These are phyloP conservation scores for Maudiozyma serrabonitensis DNA, from an alignment of 805 yeast species.

Conservation along the genomic window DNA sequence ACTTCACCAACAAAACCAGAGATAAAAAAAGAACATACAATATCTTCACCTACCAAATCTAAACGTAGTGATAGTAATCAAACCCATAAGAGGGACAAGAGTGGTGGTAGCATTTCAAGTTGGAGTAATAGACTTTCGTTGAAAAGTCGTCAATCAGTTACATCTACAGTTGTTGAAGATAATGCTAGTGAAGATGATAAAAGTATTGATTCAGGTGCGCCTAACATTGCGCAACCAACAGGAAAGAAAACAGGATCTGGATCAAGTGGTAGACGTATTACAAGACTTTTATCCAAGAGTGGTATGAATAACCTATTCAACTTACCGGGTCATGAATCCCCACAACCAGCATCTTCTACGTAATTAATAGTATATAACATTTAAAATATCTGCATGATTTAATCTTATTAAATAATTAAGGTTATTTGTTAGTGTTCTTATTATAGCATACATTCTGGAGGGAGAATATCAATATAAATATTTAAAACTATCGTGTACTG, in stretches of 20 bases:
- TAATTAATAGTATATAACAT: too few species aligned
- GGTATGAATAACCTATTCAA: constrained; percentile 22
- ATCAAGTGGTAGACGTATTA: constrained; percentile 17
- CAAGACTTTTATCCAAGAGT: constrained; percentile 19
- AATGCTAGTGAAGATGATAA: neutral
- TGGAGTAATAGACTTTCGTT: constrained; percentile 13
- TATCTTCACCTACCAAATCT: neutral
- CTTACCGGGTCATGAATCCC: constrained; percentile 17
- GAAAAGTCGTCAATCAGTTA: constrained; percentile 4
- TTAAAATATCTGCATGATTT: too few species aligned
- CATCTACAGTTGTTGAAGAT: constrained; percentile 5
- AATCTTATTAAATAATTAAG: too few species aligned
- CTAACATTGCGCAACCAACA: neutral
- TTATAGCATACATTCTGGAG: neutral
- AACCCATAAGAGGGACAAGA: constrained; percentile 14
- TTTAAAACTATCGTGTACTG: too few species aligned
- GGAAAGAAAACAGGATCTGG: neutral
- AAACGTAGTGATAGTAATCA: neutral
- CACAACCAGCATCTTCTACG: neutral
- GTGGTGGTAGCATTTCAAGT: constrained; percentile 14
- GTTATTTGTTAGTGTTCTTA: neutral
- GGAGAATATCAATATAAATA: too few species aligned
- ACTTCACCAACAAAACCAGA: neutral
- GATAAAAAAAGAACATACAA: neutral
- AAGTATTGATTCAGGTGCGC: neutral